These are phyloP conservation scores for Fusarium nodosum DNA, from an alignment of 2,329 filamentous ascomycete genomes.

Conservation along the genomic window DNA sequence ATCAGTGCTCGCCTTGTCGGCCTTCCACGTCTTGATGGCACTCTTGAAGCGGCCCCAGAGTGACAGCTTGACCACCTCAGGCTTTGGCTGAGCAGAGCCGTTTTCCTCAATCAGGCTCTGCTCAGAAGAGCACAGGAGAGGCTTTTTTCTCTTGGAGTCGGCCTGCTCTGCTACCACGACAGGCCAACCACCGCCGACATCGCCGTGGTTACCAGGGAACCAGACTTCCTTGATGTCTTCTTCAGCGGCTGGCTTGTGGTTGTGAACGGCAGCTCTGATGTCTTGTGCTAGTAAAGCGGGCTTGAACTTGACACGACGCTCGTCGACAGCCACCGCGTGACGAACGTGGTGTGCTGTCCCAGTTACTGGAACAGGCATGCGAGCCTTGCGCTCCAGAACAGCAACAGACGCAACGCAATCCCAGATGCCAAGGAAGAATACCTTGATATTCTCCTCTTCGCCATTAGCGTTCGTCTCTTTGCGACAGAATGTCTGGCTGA, in stretches of 20 bases:
- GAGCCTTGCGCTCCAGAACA: slow-evolving; percentile 56
- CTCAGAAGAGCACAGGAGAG: not conserved
- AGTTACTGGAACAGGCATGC: slow-evolving; percentile 55
- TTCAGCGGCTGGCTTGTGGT: slow-evolving; percentile 29
- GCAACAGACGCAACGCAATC: slow-evolving; percentile 67
- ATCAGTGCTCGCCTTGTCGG: slow-evolving; percentile 51
- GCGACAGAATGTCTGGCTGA: slow-evolving; percentile 64
- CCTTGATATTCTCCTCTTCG: slow-evolving; percentile 57
- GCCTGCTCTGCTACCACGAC: slow-evolving; percentile 45
- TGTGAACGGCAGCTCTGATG: slow-evolving; percentile 45
- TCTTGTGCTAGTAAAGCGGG: slow-evolving; percentile 62
- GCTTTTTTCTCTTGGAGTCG: slow-evolving; percentile 1
- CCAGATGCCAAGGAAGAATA: slow-evolving; percentile 69
- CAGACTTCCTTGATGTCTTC: slow-evolving; percentile 66
- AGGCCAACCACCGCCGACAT: slow-evolving; percentile 68
- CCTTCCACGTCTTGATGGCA: slow-evolving; percentile 54
- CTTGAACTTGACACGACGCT: slow-evolving; percentile 69
- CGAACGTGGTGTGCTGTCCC: slow-evolving; percentile 62
- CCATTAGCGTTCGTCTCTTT: slow-evolving; percentile 45
- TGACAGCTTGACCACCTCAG: slow-evolving; percentile 46
- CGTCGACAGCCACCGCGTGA: slow-evolving; percentile 67
- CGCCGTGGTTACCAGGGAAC: slow-evolving; percentile 68
- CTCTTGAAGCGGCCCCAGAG: slow-evolving; percentile 55
- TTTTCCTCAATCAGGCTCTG: not conserved
- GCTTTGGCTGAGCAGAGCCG: not conserved